Conservation (phyloP, 495 filamentous ascomycete species). For the Haplographium delicatum region DNA sequence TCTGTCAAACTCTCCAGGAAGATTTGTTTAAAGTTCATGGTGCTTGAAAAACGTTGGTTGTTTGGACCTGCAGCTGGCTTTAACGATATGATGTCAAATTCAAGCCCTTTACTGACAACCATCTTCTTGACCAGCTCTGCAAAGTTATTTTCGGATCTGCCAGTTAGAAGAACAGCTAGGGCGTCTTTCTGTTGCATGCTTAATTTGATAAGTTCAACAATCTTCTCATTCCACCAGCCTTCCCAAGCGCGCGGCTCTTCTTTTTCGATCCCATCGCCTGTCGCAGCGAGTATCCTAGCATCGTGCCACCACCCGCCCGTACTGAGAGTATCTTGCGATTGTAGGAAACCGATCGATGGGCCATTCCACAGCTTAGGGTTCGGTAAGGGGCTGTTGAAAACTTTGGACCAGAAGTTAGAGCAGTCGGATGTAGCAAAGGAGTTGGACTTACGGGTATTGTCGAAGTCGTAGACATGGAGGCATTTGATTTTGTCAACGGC, state of each 20-base stretch:
- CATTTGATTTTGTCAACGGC: conserved; percentile 63
- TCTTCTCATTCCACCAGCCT: conserved; percentile 96
- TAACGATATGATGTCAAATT: conserved; percentile 84
- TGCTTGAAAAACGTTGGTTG: conserved; percentile 67
- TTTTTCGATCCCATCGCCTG: conserved; percentile 73
- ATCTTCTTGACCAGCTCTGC: conserved; percentile 79
- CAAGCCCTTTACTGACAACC: conserved; percentile 65
- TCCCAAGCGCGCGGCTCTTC: conserved; percentile 84
- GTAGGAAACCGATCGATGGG: conserved; percentile 67
- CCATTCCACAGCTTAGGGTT: conserved; percentile 85
- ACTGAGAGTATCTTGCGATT: conserved; percentile 67
- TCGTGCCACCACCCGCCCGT: conserved; percentile 99
- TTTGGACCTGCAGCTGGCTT: conserved; percentile 81
- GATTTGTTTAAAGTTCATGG: conserved; percentile 82
- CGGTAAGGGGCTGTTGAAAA: conserved; percentile 85
- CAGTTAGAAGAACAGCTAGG: conserved; percentile 82
- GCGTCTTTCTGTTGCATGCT: conserved; percentile 86
- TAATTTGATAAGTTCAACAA: conserved; percentile 75
- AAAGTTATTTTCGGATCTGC: conserved; percentile 74
- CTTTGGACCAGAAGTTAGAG: conserved; percentile 37
- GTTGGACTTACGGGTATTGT: conserved; percentile 77
- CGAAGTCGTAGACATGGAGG: conserved; percentile 97
- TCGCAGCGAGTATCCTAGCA: conserved; percentile 73
- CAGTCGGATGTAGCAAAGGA: neutral
- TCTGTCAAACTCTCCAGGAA: conserved; percentile 74